Conservation (phyloP, 768 basidiomycete genomes). For the Leccinum barrowsii region DNA sequence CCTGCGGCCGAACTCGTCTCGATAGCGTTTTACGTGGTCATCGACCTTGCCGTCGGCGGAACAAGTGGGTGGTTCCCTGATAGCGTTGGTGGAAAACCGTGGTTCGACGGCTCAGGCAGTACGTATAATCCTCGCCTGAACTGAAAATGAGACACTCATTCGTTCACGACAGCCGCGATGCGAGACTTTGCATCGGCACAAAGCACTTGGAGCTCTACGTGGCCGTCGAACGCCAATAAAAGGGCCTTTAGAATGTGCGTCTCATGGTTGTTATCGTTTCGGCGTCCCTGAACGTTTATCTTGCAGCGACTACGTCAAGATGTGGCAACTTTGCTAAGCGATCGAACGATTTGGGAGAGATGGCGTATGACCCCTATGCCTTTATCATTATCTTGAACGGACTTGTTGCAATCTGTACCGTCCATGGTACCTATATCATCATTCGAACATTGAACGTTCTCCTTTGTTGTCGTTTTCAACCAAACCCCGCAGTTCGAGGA, state of each 20-base stretch:
- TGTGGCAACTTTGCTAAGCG: constrained; percentile 30
- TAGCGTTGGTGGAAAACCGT: constrained; percentile 52
- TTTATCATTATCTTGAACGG: not conserved
- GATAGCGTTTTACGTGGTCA: constrained; percentile 73
- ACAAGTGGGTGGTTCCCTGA: constrained; percentile 56
- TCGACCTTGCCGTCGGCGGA: constrained; percentile 78
- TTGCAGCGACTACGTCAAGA: constrained; percentile 32
- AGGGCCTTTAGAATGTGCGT: constrained; percentile 67
- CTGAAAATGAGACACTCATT: constrained; percentile 19
- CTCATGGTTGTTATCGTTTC: too few relatives aligned
- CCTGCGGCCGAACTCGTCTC: not conserved
- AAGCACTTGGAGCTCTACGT: constrained; percentile 68
- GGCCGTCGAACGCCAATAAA: constrained; percentile 60
- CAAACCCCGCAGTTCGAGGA: not conserved
- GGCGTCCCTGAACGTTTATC: not conserved
- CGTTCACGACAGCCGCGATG: constrained; percentile 51
- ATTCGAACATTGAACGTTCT: not conserved
- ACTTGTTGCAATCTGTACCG: not conserved
- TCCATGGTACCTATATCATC: not conserved
- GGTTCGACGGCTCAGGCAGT: constrained; percentile 61
- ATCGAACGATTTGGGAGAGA: not conserved
- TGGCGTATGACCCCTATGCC: not conserved
- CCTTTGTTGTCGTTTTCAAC: not conserved
- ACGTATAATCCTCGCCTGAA: constrained; percentile 18
- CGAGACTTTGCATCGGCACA: constrained; percentile 60